phyloP scores from a whole-genome alignment of 805 yeast species.

The Candida suzukii region DNA sequence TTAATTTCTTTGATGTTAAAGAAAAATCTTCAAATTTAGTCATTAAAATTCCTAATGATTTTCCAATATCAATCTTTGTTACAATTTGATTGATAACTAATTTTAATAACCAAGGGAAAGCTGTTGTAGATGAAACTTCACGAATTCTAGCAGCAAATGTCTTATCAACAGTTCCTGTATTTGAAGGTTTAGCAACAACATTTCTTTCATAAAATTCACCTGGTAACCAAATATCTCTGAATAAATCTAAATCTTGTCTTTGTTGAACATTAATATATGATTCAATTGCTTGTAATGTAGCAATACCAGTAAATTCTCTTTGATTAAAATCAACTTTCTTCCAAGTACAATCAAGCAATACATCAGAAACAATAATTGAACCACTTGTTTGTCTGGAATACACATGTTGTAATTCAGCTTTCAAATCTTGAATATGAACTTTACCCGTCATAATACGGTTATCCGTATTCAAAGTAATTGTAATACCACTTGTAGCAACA shows the following conservation, averaged over 20 bases:
- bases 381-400: conserved; percentile 90
- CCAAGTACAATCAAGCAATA: conserved; percentile 26
- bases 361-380: conserved; percentile 40
- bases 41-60: conserved; percentile 64
- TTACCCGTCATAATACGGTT: conserved; percentile 32
- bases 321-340: conserved; percentile 16
- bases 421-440: conserved; percentile 45
- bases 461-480: conserved; percentile 48
- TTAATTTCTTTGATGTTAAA: conserved; percentile 59
- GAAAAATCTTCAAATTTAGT: conserved; percentile 54
- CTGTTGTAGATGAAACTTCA: conserved; percentile 52
- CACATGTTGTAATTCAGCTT: conserved; percentile 78
- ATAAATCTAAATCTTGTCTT: conserved; percentile 77
- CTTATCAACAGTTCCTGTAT: conserved; percentile 7
- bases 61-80: conserved; percentile 71
- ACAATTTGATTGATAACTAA: conserved; percentile 44
- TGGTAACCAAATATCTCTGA: conserved; percentile 78
- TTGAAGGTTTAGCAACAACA: conserved; percentile 5
- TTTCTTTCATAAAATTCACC: conserved; percentile 24
- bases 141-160: conserved; percentile 41
- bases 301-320: conserved; percentile 41
- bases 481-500: conserved; percentile 65
- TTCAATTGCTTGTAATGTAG: conserved; percentile 42
- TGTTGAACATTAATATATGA: conserved; percentile 75
- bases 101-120: conserved; percentile 71